Percentiles rank a stretch among this genome's conserved stretches.
Conservation (phyloP, 1,284 basidiomycete species). For the Leccinum fallax region DNA sequence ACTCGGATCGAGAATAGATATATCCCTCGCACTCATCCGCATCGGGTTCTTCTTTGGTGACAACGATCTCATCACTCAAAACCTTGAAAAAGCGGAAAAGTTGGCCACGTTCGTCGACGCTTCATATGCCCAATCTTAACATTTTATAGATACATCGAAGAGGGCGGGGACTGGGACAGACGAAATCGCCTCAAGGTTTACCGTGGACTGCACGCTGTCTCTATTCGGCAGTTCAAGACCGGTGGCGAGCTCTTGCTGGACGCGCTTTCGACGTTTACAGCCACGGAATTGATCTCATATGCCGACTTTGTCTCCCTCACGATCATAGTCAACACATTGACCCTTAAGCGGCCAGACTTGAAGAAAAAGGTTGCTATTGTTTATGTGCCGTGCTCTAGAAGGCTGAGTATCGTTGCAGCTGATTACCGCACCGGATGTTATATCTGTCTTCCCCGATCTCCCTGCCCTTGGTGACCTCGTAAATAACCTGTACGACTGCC, state of each 20-base stretch:
- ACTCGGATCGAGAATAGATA: constrained; percentile 91
- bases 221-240: constrained; percentile 82
- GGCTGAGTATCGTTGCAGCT: constrained; percentile 44
- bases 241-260: constrained; percentile 83
- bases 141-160: constrained; percentile 77
- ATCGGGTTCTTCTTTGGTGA: constrained; percentile 94
- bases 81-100: constrained; percentile 85
- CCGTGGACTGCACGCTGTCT: constrained; percentile 83
- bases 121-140: neutral
- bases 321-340: constrained; percentile 80
- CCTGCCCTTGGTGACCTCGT: constrained; percentile 71
- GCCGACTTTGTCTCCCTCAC: constrained; percentile 91
- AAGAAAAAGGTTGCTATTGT: constrained; percentile 81
- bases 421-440: constrained; percentile 70
- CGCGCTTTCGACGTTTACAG: constrained; percentile 92
- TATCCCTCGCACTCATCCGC: constrained; percentile 86
- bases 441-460: constrained; percentile 69
- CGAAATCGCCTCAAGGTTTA: constrained; percentile 97
- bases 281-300: constrained; percentile 87
- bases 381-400: neutral
- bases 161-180: constrained; percentile 98
- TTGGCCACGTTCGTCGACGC: constrained; percentile 38
- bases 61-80: constrained; percentile 69
- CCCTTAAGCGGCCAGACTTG: constrained; percentile 82
- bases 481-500: constrained; percentile 86